Evolutionary conservation across 2,329 filamentous ascomycete genomes (phyloP), one percentile per base, ranked within the genome.

Genomic region (Leptodontidium sp.): DNA sequence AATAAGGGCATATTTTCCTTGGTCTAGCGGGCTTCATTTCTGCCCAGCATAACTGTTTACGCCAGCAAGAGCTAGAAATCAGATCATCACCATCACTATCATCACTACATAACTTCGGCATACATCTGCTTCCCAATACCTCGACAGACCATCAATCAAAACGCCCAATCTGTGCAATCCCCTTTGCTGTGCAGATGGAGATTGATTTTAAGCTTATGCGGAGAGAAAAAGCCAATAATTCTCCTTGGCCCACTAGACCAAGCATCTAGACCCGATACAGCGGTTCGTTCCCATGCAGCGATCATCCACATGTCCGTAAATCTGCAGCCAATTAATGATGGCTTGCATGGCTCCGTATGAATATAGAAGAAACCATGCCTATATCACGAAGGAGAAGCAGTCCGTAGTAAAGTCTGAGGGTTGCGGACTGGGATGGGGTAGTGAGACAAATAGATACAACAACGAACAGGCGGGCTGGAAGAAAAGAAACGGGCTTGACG

Each of bases 361-460:
- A 29, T 11, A 53, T 32, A 32, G 50, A 2, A 59, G 35, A 43
- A 59, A 59, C 55, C 55, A 43, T 43, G 35, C 43, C 55, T 26
- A 59, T 38, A 59, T 40, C 35, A 21, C 12, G 21, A 40, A 26
- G 35, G 35, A 43, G 35, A 59, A 12, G 11, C 24, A 7, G 32
- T 35, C 5, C 4, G 32, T 26, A 21, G 21, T 5, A 4, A 24
- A 43, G 55, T 59, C 38, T 26, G 50, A 53, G 50, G 50, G 50
- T 32, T 53, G 26, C 50, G 50, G 50, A 12, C 50, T 53, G 50
- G 50, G 35, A 59, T 26, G 35, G 55, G 55, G 55, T 59, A 59
- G 53, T 58, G 29, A 58, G 40, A 40, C 53, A 40, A 40, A 26
- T 43, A 35, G 9, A 5, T 35, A 35, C 32, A 5, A 9, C 9